A percentile compares a stretch with the other conserved stretches of the same genome.
Conservation (phyloP, 805 yeast genomes). For the Spencermartinsiella europaea region DNA sequence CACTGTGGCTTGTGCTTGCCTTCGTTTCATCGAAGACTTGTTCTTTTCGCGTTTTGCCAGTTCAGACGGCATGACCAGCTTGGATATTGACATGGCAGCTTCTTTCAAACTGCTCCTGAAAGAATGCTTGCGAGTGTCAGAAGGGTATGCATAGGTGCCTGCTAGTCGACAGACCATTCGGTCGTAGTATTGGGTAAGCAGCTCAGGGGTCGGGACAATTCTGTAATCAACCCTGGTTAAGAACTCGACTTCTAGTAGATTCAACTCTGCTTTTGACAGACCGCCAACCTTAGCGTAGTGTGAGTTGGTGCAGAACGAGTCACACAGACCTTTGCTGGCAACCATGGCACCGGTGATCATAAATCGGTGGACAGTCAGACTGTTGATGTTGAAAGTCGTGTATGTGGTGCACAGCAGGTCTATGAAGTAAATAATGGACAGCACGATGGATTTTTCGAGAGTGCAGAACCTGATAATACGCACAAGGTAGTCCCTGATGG, state of each 20-base stretch:
- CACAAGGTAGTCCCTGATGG: conserved; percentile 68
- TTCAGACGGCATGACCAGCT: conserved; percentile 13
- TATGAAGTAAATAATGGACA: conserved; percentile 83
- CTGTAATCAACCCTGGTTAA: conserved; percentile 73
- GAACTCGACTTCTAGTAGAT: conserved; percentile 84
- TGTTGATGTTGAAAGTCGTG: conserved; percentile 75
- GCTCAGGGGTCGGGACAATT: conserved; percentile 48
- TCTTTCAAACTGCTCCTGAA: conserved; percentile 4
- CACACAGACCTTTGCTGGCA: conserved; percentile 87
- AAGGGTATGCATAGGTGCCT: conserved; percentile 15
- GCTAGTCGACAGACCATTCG: conserved; percentile 29
- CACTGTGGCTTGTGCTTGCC: not conserved
- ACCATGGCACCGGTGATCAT: conserved; percentile 84
- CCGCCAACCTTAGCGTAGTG: conserved; percentile 98
- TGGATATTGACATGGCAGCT: conserved; percentile 8
- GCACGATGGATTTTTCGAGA: conserved; percentile 73
- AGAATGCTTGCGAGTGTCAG: conserved; percentile 1
- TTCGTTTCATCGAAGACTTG: not conserved
- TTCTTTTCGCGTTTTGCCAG: conserved; percentile 10
- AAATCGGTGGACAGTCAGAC: conserved; percentile 91
- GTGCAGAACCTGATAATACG: conserved; percentile 80
- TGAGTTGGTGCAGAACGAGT: conserved; percentile 85
- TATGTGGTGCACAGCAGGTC: conserved; percentile 77
- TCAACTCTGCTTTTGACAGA: conserved; percentile 73
- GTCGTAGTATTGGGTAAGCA: conserved; percentile 32